Conservation (phyloP, 208 protist species). For the Trypanosoma melophagium region DNA sequence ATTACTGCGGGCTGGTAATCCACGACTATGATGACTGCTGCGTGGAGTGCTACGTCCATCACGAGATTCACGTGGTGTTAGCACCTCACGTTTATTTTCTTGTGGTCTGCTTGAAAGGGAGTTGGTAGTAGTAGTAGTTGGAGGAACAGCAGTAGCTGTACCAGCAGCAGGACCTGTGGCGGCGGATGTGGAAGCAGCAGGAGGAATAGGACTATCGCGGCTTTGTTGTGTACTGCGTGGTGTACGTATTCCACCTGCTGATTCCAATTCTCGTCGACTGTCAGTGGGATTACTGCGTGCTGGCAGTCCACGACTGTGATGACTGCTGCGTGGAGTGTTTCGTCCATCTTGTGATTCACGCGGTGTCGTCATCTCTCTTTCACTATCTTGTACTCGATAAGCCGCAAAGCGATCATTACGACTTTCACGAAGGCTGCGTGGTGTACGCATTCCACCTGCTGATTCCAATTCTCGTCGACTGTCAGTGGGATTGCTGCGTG, state of each 20-base stretch:
- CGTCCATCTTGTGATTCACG: not conserved
- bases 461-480: slow-evolving; percentile 9
- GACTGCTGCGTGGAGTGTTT: not conserved
- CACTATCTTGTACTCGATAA: not conserved
- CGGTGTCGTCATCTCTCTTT: slow-evolving; percentile 10
- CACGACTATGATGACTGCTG: not conserved
- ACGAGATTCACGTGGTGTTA: slow-evolving; percentile 6
- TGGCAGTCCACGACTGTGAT: not conserved
- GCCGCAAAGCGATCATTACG: not conserved
- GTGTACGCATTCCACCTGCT: slow-evolving; percentile 3
- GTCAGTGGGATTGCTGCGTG: not conserved
- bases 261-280: slow-evolving; percentile 9
- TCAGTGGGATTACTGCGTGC: slow-evolving; percentile 1
- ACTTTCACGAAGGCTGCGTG: not conserved
- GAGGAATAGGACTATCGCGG: no score
- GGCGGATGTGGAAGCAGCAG: no score
- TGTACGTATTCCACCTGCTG: slow-evolving; percentile 10
- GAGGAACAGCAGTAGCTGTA: no score
- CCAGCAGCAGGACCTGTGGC: no score
- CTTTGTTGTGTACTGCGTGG: not conserved
- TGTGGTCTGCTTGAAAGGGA: not conserved
- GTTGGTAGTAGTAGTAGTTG: no score
- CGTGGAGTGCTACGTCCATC: not conserved
- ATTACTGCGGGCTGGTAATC: slow-evolving; percentile 3
- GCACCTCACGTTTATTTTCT: not conserved